Evolutionary conservation across 1,284 basidiomycete genomes (phyloP).

Genomic region (Neonothopanus nambi): DNA sequence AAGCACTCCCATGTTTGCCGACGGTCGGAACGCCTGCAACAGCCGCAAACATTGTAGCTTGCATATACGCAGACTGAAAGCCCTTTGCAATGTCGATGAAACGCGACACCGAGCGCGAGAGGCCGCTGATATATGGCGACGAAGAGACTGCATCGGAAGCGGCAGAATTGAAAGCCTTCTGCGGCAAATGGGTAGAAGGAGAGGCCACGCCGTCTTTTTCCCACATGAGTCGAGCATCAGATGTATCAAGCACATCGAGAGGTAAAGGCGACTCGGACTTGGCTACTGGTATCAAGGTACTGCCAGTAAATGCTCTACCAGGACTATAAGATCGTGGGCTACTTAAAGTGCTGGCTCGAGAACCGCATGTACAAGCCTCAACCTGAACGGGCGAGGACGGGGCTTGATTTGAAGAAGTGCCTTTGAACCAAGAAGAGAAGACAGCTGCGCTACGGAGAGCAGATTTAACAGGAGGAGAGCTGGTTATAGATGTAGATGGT

Average conservation of each 20-base stretch:
- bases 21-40: constrained; percentile 5
- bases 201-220: too few relatives aligned
- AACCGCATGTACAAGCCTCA: neutral
- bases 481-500: constrained; percentile 31
- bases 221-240: too few relatives aligned
- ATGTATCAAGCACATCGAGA: constrained; percentile 2
- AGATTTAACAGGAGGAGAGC: constrained; percentile 14
- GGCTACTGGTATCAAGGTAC: constrained; percentile 16
- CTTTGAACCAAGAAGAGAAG: constrained; percentile 7
- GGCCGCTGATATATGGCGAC: constrained; percentile 26
- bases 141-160: neutral
- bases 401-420: neutral
- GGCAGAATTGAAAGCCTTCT: too few relatives aligned
- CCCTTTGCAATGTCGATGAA: constrained; percentile 53
- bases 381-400: neutral
- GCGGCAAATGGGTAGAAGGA: too few relatives aligned
- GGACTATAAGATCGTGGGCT: neutral
- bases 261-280: constrained; percentile 21
- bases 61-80: constrained; percentile 58
- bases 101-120: constrained; percentile 45
- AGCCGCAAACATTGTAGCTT: constrained; percentile 48
- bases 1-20: constrained; percentile 3
- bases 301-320: neutral
- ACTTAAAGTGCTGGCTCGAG: neutral
- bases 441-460: constrained; percentile 19